Percentiles rank a stretch among this genome's conserved stretches.
Conservation (phyloP, 2,329 filamentous ascomycete species). For the Plenodomus lindquistii region DNA sequence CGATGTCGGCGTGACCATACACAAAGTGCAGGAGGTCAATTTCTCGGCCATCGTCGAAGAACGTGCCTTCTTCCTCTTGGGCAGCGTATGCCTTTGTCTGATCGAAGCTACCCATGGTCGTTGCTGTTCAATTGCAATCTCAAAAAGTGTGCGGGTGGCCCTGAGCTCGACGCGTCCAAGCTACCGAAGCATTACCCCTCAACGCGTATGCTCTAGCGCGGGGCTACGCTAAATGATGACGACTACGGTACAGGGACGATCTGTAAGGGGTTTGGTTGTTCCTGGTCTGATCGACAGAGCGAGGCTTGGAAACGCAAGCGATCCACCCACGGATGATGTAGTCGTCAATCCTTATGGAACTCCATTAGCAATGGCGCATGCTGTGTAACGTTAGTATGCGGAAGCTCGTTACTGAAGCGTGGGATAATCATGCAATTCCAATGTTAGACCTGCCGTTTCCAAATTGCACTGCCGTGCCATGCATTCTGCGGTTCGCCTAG, state of each 20-base stretch:
- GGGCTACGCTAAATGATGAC: slow-evolving; percentile 28
- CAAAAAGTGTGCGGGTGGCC: slow-evolving; percentile 11
- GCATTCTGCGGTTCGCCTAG: slow-evolving; percentile 10
- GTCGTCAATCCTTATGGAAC: slow-evolving; percentile 27
- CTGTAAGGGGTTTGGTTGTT: neutral
- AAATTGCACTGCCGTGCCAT: slow-evolving; percentile 17
- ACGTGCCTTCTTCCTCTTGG: slow-evolving; percentile 49
- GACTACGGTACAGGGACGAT: slow-evolving; percentile 19
- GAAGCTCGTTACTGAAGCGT: slow-evolving; percentile 1
- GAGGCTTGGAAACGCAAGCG: slow-evolving; percentile 3
- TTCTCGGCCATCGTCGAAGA: slow-evolving; percentile 71
- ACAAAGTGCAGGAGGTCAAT: slow-evolving; percentile 73
- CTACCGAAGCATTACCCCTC: slow-evolving; percentile 19
- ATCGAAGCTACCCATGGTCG: slow-evolving; percentile 40
- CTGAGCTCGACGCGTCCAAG: slow-evolving; percentile 24
- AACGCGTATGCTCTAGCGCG: slow-evolving; percentile 33
- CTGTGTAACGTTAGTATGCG: neutral
- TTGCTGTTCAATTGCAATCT: slow-evolving; percentile 14
- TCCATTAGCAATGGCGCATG: slow-evolving; percentile 13
- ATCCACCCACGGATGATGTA: slow-evolving; percentile 11
- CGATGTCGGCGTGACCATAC: slow-evolving; percentile 63
- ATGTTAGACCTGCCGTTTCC: slow-evolving; percentile 16
- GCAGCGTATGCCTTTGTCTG: slow-evolving; percentile 53
- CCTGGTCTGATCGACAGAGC: slow-evolving; percentile 3
- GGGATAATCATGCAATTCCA: slow-evolving; percentile 23